phyloP scores from a whole-genome alignment of 305 asterid genomes.

The Solanum aculeatissimum region DNA sequence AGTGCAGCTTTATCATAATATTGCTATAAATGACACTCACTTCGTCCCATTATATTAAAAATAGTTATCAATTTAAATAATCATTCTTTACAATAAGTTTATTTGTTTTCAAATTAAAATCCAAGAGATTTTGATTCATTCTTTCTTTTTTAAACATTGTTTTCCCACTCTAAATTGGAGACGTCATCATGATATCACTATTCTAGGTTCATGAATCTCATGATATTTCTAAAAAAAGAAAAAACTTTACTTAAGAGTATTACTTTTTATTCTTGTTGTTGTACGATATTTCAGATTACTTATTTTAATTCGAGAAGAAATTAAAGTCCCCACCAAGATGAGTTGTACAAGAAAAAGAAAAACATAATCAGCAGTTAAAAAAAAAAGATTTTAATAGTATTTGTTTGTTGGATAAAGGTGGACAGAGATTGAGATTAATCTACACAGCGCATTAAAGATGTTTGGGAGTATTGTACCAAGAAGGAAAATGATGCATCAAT shows the following conservation, averaged over 20 bases:
- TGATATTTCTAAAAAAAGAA: neutral
- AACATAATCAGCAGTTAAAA: neutral
- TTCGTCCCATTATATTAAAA: too few relatives aligned
- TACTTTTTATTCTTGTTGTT: neutral
- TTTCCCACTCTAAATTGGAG: neutral
- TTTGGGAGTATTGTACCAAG: constrained; percentile 1
- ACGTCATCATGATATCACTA: neutral
- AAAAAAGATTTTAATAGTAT: neutral
- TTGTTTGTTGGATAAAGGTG: neutral
- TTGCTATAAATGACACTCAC: too few relatives aligned
- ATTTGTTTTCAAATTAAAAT: neutral
- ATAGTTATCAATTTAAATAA: too few relatives aligned
- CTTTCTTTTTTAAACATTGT: neutral
- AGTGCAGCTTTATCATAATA: too few relatives aligned
- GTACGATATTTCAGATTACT: neutral
- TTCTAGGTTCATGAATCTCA: neutral
- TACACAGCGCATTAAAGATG: neutral
- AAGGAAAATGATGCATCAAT: constrained; percentile 25
- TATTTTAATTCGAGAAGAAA: neutral
- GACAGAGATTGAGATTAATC: neutral
- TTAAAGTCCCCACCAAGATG: neutral
- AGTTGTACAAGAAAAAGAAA: neutral
- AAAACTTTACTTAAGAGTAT: neutral
- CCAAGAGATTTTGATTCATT: neutral
- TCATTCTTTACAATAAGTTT: neutral